phyloP scores from a whole-genome alignment of 805 yeast species.

The Metschnikowia aberdeeniae region DNA sequence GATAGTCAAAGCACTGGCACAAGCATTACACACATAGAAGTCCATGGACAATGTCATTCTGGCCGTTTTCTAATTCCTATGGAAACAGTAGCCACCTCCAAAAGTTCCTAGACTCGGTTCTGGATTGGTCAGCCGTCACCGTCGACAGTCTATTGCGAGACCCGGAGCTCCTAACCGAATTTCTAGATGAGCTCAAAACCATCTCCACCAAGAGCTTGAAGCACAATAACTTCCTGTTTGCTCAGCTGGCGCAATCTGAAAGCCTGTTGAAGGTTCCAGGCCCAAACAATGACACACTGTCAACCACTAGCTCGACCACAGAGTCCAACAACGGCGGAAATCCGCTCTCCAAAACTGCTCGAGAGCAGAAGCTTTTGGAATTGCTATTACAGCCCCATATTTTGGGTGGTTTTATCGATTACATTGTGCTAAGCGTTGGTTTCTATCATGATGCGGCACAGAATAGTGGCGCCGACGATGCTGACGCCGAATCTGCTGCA shows the following conservation, averaged over 20 bases:
- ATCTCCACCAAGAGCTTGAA: conserved; percentile 23
- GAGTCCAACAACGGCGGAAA: conserved; percentile 20
- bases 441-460: conserved; percentile 32
- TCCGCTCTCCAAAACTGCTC: conserved; percentile 28
- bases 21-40: background rate
- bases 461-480: conserved; percentile 20
- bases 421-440: conserved; percentile 51
- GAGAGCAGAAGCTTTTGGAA: conserved; percentile 60
- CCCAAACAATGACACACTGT: conserved; percentile 24
- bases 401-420: conserved; percentile 61
- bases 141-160: conserved; percentile 34
- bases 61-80: conserved; percentile 42
- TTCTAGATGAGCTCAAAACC: conserved; percentile 31
- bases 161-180: conserved; percentile 32
- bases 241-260: conserved; percentile 18
- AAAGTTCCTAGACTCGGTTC: conserved; percentile 36
- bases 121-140: conserved; percentile 28
- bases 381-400: conserved; percentile 76
- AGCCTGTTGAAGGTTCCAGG: conserved; percentile 9
- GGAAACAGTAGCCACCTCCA: conserved; percentile 37
- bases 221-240: conserved; percentile 30
- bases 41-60: conserved; percentile 34
- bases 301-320: conserved; percentile 33
- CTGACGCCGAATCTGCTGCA: background rate
- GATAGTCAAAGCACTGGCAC: background rate